A percentile compares a stretch with the other conserved stretches of the same genome.
phyloP scores from a whole-genome alignment of 2,329 filamentous ascomycete species.

The Curvularia eragrostidis region DNA sequence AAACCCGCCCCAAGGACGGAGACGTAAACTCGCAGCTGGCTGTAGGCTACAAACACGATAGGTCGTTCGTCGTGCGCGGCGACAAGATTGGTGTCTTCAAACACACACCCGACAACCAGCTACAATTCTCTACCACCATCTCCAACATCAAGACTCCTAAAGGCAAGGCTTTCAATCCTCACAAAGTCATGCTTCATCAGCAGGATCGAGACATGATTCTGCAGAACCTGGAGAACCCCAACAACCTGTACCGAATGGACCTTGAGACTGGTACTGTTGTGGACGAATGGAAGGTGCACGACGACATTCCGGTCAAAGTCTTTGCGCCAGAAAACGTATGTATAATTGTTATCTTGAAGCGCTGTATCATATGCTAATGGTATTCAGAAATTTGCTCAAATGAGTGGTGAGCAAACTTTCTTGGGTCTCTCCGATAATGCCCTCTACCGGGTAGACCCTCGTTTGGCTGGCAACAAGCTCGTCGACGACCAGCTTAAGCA shows the following conservation, averaged over 20 bases:
- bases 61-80: constrained; percentile 94
- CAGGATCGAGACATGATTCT: constrained; percentile 90
- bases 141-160: constrained; percentile 90
- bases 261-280: constrained; percentile 97
- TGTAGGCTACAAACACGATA: constrained; percentile 95
- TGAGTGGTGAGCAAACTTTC: constrained; percentile 94
- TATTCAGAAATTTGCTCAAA: constrained; percentile 89
- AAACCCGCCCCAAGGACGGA: constrained; percentile 72
- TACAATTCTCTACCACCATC: constrained; percentile 97
- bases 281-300: constrained; percentile 98
- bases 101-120: constrained; percentile 87
- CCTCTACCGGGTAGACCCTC: constrained; percentile 91
- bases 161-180: constrained; percentile 84
- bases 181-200: constrained; percentile 95
- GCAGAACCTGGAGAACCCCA: constrained; percentile 81
- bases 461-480: constrained; percentile 86
- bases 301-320: constrained; percentile 89
- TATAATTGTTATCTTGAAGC: constrained; percentile 3
- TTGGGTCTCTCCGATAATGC: constrained; percentile 92
- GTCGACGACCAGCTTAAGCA: constrained; percentile 94
- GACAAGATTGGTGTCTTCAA: constrained; percentile 99
- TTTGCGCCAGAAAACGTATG: constrained; percentile 86
- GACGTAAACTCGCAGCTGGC: constrained; percentile 93
- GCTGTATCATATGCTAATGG: constrained; percentile 30
- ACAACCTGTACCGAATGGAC: constrained; percentile 96